phyloP scores from a whole-genome alignment of 345 rosid species.

The Durio zibethinus region DNA sequence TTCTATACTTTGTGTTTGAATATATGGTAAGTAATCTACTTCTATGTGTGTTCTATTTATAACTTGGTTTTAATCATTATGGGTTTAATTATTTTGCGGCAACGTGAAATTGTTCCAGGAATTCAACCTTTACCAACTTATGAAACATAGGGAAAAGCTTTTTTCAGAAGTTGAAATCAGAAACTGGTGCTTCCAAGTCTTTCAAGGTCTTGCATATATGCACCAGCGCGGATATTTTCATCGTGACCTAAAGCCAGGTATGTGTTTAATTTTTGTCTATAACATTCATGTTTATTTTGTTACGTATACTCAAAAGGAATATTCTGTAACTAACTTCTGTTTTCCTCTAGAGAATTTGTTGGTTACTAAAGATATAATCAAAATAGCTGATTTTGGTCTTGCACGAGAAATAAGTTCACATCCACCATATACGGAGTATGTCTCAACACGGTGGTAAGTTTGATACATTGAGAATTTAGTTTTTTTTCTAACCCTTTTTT shows the following conservation, averaged over 20 bases:
- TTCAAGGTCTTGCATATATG: constrained; percentile 93
- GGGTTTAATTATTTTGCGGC: neutral
- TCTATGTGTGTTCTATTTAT: neutral
- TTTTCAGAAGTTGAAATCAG: constrained; percentile 78
- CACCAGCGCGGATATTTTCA: constrained; percentile 94
- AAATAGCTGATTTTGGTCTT: constrained; percentile 97
- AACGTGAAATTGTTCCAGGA: constrained; percentile 44
- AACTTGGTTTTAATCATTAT: neutral
- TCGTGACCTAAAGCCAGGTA: constrained; percentile 99
- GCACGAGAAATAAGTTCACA: constrained; percentile 81
- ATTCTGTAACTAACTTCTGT: neutral
- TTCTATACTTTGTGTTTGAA: constrained; percentile 85
- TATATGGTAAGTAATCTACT: constrained; percentile 60
- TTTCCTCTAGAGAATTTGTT: constrained; percentile 64
- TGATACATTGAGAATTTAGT: neutral
- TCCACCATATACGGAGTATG: constrained; percentile 92
- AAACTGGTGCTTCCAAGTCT: constrained; percentile 96
- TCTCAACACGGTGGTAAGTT: constrained; percentile 91
- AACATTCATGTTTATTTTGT: neutral
- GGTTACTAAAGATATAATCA: constrained; percentile 67
- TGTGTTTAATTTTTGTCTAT: neutral
- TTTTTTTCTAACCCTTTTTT: neutral
- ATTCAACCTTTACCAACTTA: constrained; percentile 86
- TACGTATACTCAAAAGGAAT: neutral
- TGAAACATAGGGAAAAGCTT: constrained; percentile 69